phyloP scores from a whole-genome alignment of 495 filamentous ascomycete genomes.

The Podospora bellae-mahoneyi region DNA sequence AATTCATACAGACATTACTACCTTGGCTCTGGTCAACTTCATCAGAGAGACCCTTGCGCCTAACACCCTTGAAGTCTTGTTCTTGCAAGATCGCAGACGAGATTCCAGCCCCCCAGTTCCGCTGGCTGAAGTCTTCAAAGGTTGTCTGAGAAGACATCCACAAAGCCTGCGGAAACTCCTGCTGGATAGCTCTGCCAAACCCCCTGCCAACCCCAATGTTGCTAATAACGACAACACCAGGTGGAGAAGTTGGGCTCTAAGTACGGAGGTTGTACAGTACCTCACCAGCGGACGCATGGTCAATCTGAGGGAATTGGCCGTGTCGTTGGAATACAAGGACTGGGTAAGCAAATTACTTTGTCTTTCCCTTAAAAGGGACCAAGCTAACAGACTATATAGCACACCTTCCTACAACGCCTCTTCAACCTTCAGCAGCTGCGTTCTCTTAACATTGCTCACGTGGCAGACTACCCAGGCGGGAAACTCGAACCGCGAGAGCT shows the following conservation, averaged over 20 bases:
- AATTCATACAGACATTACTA: slow-evolving; percentile 81
- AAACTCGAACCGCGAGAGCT: slow-evolving; percentile 65
- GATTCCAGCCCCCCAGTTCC: slow-evolving; percentile 55
- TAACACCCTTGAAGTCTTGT: slow-evolving; percentile 79
- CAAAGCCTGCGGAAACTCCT: slow-evolving; percentile 72
- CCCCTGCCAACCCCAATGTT: slow-evolving; percentile 11
- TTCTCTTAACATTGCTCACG: slow-evolving; percentile 73
- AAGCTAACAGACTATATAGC: slow-evolving; percentile 50
- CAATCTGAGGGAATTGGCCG: slow-evolving; percentile 69
- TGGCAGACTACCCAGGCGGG: slow-evolving; percentile 59
- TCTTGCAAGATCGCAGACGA: slow-evolving; percentile 69
- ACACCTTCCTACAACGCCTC: slow-evolving; percentile 81
- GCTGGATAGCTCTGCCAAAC: slow-evolving; percentile 65
- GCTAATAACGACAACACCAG: slow-evolving; percentile 35
- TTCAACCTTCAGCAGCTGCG: slow-evolving; percentile 72
- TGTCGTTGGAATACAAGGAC: slow-evolving; percentile 75
- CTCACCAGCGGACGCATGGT: slow-evolving; percentile 81
- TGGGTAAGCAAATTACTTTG: slow-evolving; percentile 61
- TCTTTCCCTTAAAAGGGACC: slow-evolving; percentile 16
- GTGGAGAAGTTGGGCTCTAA: slow-evolving; percentile 76
- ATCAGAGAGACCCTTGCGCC: slow-evolving; percentile 82
- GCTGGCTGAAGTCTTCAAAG: slow-evolving; percentile 71
- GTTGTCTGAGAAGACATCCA: slow-evolving; percentile 68
- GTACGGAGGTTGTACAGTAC: slow-evolving; percentile 68
- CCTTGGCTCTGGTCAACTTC: slow-evolving; percentile 71